A percentile compares a stretch with the other conserved stretches of the same genome.
phyloP scores from a whole-genome alignment of 805 yeast genomes.

The Myxozyma mucilagina region DNA sequence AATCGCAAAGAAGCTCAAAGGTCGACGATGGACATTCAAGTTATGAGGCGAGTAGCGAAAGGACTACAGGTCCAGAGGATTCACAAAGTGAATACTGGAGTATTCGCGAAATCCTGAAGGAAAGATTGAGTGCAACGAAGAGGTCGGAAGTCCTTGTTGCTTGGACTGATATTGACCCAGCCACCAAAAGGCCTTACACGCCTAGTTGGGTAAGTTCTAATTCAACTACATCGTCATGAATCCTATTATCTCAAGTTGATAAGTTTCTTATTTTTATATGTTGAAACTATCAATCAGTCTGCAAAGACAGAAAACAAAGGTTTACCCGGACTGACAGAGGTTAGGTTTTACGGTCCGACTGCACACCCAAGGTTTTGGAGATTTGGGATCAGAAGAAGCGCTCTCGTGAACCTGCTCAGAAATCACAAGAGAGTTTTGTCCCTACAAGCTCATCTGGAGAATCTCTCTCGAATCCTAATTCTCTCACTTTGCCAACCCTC shows the following conservation, averaged over 20 bases:
- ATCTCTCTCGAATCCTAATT: neutral
- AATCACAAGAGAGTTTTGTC: neutral
- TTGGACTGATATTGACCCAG: constrained; percentile 14
- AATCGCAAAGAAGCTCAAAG: too few species aligned
- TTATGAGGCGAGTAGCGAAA: neutral
- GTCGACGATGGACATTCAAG: too few species aligned
- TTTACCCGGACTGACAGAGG: constrained; percentile 1
- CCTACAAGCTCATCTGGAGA: neutral
- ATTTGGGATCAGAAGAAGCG: neutral
- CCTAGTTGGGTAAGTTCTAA: constrained; percentile 15
- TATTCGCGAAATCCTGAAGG: constrained; percentile 6
- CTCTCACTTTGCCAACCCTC: neutral
- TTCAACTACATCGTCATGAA: neutral
- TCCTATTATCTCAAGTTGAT: too few species aligned
- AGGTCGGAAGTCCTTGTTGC: constrained; percentile 1
- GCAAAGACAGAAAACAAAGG: neutral
- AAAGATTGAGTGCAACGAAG: neutral
- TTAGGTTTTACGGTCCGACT: neutral
- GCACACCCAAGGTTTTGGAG: neutral
- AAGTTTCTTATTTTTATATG: neutral
- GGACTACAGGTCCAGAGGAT: neutral
- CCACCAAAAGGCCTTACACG: constrained; percentile 2
- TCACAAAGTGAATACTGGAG: neutral
- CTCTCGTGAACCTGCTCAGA: neutral
- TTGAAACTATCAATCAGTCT: neutral